phyloP scores from a whole-genome alignment of 2,329 filamentous ascomycete genomes.

The Aureobasidium sp. region DNA sequence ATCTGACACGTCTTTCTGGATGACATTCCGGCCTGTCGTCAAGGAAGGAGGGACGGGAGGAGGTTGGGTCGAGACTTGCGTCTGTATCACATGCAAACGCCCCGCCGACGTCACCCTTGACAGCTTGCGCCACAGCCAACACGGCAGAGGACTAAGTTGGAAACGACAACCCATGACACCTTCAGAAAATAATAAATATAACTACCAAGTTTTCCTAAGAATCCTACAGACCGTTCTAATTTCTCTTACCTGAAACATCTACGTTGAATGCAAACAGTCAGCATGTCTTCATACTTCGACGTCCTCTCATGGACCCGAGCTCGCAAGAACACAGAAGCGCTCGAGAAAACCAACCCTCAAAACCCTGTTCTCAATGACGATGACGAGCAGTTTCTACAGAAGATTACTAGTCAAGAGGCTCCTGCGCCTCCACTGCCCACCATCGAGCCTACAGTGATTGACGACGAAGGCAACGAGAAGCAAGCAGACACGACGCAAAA shows the following conservation, averaged over 20 bases:
- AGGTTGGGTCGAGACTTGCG: background rate
- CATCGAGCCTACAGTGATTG: conserved; percentile 23
- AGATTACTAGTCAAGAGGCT: conserved; percentile 38
- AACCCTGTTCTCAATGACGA: conserved; percentile 49
- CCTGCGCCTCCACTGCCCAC: conserved; percentile 35
- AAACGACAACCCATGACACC: background rate
- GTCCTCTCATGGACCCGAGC: conserved; percentile 26
- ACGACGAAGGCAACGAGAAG: conserved; percentile 27
- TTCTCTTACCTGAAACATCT: background rate
- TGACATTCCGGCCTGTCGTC: background rate
- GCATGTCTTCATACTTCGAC: conserved; percentile 25
- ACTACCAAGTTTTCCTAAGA: background rate
- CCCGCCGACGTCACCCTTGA: background rate
- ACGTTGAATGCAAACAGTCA: background rate
- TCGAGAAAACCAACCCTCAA: conserved; percentile 27
- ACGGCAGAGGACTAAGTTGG: background rate
- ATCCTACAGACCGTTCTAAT: background rate
- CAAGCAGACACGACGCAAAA: conserved; percentile 23
- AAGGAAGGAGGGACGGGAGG: background rate
- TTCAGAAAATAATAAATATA: background rate
- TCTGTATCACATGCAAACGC: background rate
- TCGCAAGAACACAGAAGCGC: conserved; percentile 27
- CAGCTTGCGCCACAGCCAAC: conserved; percentile 5
- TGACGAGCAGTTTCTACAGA: conserved; percentile 49
- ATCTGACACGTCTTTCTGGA: background rate